Evolutionary conservation across 2,329 filamentous ascomycete genomes (phyloP), one percentile per base, ranked within the genome.

Genomic region (Cordyceps cateniannulata): DNA sequence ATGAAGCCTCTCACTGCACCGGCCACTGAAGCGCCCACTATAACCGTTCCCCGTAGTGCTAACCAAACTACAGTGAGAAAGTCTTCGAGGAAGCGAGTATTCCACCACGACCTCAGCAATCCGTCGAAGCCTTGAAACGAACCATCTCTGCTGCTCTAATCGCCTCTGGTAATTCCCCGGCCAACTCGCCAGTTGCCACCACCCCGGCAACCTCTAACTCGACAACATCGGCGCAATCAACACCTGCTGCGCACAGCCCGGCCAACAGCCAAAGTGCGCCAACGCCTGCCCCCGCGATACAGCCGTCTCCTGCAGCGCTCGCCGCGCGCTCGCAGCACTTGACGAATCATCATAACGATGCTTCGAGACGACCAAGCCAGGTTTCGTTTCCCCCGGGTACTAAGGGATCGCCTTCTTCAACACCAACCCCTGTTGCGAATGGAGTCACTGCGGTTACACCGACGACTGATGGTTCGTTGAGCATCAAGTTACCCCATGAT

Each of bases 1-100:
- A 66, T 57, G 44, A 47, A 61, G 59, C 57, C 55, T 24, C 55
- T 47, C 47, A 8, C 56, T 59, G 22, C 45, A 44, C 16, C 48
- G 25, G 7, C 58, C 49, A 53, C 58, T 60, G 40, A 53, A 60
- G 32, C 56, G 51, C 29, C 58, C 58, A 60, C 58, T 60, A 18
- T 53, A 60, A 53, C n/a, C n/a, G 16, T 59, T 49, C 6, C 12
- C 45, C 20, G 16, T 32, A 18, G 12, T 52, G 29, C 59, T 61
- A 57, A 61, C 32, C n/a, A 24, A 3, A 3, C 20, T 35, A 47
- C 68, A 76, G 73, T 66, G 71, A 71, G 59, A 75, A 72, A 65
- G 75, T 72, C 62, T 73, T 86, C 45, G 79, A 81, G 66, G 82
- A 84, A 69, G 72, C 74, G 54, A 80, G 75, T 67, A 79, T 85